Evolutionary conservation across 1,284 basidiomycete species (phyloP).

Genomic region (Flammula alnicola): DNA sequence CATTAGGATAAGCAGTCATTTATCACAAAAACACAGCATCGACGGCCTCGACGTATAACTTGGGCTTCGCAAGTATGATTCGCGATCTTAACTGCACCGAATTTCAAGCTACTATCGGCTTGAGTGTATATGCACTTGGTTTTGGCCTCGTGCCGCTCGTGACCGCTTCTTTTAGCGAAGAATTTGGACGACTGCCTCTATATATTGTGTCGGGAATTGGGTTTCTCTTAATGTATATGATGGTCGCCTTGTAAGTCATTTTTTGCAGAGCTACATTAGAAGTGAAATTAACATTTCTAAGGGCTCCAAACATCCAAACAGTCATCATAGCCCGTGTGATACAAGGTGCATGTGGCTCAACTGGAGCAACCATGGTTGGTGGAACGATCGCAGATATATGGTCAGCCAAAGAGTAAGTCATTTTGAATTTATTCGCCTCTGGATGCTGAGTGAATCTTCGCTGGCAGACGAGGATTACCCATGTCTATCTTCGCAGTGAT

Average conservation of each 20-base stretch:
- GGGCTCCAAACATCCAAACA: conserved; percentile 61
- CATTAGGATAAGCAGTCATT: not conserved
- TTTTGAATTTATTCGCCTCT: conserved; percentile 4
- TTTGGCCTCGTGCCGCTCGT: conserved; percentile 75
- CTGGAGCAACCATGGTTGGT: conserved; percentile 74
- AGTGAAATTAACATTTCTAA: not conserved
- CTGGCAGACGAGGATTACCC: conserved; percentile 64
- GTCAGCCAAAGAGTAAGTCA: conserved; percentile 57
- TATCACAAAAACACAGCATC: conserved; percentile 42
- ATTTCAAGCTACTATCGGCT: conserved; percentile 63
- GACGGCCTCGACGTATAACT: conserved; percentile 58
- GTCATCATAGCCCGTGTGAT: conserved; percentile 72
- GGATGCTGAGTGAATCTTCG: not conserved
- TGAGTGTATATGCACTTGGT: conserved; percentile 67
- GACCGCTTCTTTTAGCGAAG: conserved; percentile 77
- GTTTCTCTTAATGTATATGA: conserved; percentile 65
- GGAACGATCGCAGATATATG: conserved; percentile 80
- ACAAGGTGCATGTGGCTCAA: conserved; percentile 71
- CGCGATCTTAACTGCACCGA: conserved; percentile 63
- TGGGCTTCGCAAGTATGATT: conserved; percentile 65
- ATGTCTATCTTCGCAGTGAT: conserved; percentile 70
- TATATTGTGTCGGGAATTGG: conserved; percentile 63
- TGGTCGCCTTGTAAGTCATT: conserved; percentile 61
- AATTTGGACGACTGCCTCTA: conserved; percentile 74
- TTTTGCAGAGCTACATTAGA: not conserved